Percentiles rank a stretch among this genome's conserved stretches.
Conservation (phyloP, 768 basidiomycete species). For the Termitomyces sp. region DNA sequence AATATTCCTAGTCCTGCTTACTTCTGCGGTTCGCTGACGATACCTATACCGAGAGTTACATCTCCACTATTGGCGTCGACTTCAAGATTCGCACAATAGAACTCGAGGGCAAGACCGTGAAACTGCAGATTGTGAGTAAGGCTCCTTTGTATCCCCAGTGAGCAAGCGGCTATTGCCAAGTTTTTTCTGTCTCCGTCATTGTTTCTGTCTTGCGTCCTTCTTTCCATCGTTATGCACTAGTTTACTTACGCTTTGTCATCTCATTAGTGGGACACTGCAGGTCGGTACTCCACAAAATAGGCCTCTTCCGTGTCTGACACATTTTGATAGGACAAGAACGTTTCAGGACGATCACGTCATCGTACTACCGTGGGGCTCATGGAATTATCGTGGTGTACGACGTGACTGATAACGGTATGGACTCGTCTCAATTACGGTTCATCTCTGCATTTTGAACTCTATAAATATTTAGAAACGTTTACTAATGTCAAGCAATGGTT, state of each 20-base stretch:
- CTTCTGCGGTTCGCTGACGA: constrained; percentile 93
- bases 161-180: neutral
- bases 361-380: constrained; percentile 99
- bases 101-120: constrained; percentile 96
- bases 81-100: constrained; percentile 99
- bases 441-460: neutral
- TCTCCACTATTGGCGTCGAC: constrained; percentile 97
- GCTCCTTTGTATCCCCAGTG: constrained; percentile 9
- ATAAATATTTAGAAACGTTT: constrained; percentile 72
- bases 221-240: neutral
- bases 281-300: constrained; percentile 28
- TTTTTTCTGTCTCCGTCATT: neutral
- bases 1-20: constrained; percentile 67
- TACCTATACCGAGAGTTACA: constrained; percentile 96
- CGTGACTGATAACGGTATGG: constrained; percentile 86
- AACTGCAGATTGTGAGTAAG: constrained; percentile 89
- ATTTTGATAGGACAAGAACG: constrained; percentile 78
- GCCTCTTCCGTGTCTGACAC: constrained; percentile 7
- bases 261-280: constrained; percentile 94
- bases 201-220: neutral
- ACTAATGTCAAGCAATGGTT: constrained; percentile 95
- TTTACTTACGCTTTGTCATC: constrained; percentile 16
- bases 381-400: constrained; percentile 99
- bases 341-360: constrained; percentile 97
- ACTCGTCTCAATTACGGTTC: neutral